Percentiles rank a stretch among this genome's conserved stretches.
phyloP scores from a whole-genome alignment of 805 yeast species.

The Yamadazyma olivae region DNA sequence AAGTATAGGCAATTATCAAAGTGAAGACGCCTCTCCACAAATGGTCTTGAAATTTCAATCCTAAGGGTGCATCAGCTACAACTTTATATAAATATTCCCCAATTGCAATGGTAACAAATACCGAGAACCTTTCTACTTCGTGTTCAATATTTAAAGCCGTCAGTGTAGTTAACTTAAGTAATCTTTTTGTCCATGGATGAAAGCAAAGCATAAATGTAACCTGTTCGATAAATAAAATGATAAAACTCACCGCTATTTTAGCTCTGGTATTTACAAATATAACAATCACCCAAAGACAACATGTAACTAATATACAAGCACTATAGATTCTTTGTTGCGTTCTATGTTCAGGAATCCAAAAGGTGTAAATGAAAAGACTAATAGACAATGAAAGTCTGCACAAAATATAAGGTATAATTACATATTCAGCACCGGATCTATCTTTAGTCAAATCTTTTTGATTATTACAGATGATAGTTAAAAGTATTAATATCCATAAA shows the following conservation, averaged over 20 bases:
- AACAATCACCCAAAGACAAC: slow-evolving; percentile 49
- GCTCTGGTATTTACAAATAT: slow-evolving; percentile 46
- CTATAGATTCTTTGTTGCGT: slow-evolving; percentile 45
- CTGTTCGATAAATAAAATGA: slow-evolving; percentile 42
- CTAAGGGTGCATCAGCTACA: slow-evolving; percentile 49
- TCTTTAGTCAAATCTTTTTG: slow-evolving; percentile 34
- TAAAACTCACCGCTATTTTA: slow-evolving; percentile 44
- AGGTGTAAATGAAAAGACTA: slow-evolving; percentile 37
- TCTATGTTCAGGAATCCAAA: slow-evolving; percentile 48
- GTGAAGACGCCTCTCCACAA: slow-evolving; percentile 49
- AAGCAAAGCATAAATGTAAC: slow-evolving; percentile 31
- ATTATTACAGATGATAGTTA: slow-evolving; percentile 52
- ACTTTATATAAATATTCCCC: slow-evolving; percentile 60
- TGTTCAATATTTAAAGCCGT: slow-evolving; percentile 67
- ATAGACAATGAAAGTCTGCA: slow-evolving; percentile 41
- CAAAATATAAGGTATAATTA: slow-evolving; percentile 47
- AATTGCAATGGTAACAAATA: slow-evolving; percentile 60
- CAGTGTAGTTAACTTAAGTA: slow-evolving; percentile 41
- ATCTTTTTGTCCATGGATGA: slow-evolving; percentile 47
- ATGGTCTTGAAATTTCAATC: slow-evolving; percentile 40
- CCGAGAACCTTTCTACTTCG: slow-evolving; percentile 58
- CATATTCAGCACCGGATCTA: slow-evolving; percentile 36
- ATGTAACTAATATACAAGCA: slow-evolving; percentile 25
- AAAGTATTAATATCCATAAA: slow-evolving; percentile 49
- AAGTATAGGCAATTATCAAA: slow-evolving; percentile 44